Conservation (phyloP, 2,329 filamentous ascomycete genomes). For the Penicillium oxalicum region DNA sequence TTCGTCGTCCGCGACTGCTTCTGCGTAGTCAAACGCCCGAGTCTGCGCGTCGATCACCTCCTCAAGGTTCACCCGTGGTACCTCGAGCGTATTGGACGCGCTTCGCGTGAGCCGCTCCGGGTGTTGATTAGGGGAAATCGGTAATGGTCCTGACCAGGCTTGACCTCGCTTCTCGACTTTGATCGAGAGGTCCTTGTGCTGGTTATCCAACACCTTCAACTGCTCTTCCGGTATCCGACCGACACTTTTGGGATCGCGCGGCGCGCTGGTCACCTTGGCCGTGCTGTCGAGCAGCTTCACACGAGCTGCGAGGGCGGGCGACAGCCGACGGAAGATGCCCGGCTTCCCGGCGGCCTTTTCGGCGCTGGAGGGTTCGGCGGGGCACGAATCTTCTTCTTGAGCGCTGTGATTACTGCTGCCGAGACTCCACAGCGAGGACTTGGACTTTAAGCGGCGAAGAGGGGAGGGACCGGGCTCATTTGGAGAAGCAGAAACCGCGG, state of each 20-base stretch:
- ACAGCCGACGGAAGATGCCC: slow-evolving; percentile 39
- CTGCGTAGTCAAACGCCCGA: slow-evolving; percentile 8
- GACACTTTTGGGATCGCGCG: slow-evolving; percentile 25
- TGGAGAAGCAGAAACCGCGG: slow-evolving; percentile 25
- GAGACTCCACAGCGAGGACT: slow-evolving; percentile 32
- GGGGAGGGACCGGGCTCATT: slow-evolving; percentile 23
- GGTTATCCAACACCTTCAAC: slow-evolving; percentile 36
- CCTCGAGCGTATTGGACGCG: slow-evolving; percentile 18
- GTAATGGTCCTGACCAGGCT: slow-evolving; percentile 28
- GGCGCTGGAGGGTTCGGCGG: slow-evolving; percentile 14
- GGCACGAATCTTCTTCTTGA: slow-evolving; percentile 24
- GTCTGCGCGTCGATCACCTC: slow-evolving; percentile 10
- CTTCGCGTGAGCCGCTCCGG: slow-evolving; percentile 12
- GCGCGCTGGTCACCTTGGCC: slow-evolving; percentile 20
- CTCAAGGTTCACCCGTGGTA: slow-evolving; percentile 14
- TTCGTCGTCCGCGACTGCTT: slow-evolving; percentile 15
- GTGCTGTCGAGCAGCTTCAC: slow-evolving; percentile 39
- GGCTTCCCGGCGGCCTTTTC: slow-evolving; percentile 28
- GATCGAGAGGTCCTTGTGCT: slow-evolving; percentile 36
- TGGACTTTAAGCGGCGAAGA: slow-evolving; percentile 31
- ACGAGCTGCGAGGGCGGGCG: slow-evolving; percentile 38
- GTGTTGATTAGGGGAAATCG: slow-evolving; percentile 10
- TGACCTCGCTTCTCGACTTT: slow-evolving; percentile 35
- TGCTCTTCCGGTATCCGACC: slow-evolving; percentile 39
- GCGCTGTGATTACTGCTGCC: slow-evolving; percentile 30